Evolutionary conservation across 306 rosid species (phyloP).

Genomic region (Lathyrus aphaca): DNA sequence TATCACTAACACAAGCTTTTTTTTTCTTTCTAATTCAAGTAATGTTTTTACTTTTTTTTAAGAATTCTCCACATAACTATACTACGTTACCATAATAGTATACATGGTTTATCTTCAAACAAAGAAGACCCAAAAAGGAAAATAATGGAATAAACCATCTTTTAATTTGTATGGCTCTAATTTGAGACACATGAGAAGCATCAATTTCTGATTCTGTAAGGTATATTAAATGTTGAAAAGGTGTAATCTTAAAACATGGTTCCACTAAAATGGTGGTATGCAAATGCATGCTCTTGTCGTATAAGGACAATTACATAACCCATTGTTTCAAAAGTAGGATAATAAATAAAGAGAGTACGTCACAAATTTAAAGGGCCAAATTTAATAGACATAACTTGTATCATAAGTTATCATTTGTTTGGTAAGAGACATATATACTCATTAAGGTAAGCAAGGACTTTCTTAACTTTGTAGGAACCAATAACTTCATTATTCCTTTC

Average conservation of each 20-base stretch:
- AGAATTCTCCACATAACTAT: too few species aligned
- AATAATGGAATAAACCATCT: slow-evolving; percentile 12
- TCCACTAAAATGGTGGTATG: slow-evolving; percentile 21
- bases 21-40: background rate
- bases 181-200: slow-evolving; percentile 24
- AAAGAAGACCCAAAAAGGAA: background rate
- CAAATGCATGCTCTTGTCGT: slow-evolving; percentile 6
- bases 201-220: slow-evolving; percentile 3
- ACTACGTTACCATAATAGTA: background rate
- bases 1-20: background rate
- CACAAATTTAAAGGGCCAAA: slow-evolving; percentile 46
- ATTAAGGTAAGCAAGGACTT: slow-evolving; percentile 42
- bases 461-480: slow-evolving; percentile 51
- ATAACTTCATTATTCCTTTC: slow-evolving; percentile 44
- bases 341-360: slow-evolving; percentile 40
- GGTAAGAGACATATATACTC: slow-evolving; percentile 47
- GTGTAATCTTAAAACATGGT: slow-evolving; percentile 25
- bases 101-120: slow-evolving; percentile 2
- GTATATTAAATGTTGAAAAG: slow-evolving; percentile 28
- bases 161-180: slow-evolving; percentile 6
- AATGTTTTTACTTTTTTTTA: background rate
- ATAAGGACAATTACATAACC: slow-evolving; percentile 35
- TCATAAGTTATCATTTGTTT: slow-evolving; percentile 43
- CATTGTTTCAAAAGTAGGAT: slow-evolving; percentile 39
- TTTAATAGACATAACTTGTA: slow-evolving; percentile 43